Base-by-base conservation (phyloP, 2,329 filamentous ascomycete species). In the Colletotrichum eleusines region DNA sequence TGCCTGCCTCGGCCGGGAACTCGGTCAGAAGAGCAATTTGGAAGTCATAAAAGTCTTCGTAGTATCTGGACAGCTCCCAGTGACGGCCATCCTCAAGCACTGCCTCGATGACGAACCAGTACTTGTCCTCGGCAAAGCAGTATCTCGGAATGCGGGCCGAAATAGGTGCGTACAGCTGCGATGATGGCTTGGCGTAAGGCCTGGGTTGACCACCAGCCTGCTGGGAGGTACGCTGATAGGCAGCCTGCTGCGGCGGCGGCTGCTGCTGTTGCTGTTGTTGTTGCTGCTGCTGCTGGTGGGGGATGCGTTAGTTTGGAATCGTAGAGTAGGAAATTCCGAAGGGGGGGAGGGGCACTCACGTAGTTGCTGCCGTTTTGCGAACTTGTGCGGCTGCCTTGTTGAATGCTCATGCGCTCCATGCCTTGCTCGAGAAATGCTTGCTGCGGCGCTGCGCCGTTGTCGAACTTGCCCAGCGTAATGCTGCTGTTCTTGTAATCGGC, bases 401-500 rank as follows among this genome's bases (percentile, higher is more conserved):
- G 88, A 70, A 97, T 79, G 76, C 93, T 97, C 92, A 97, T 89
- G 55, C 93, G 88, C 76, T 94, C 90, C 88, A 94, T 91, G 63
- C 88, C 87, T 74, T 91, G 88, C 69, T 92, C 91, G 76, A 95
- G 84, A n/a, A 64, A 69, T 16, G 86, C 84, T 70, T 82, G 81
- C 26, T 75, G 76, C 9, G 78, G 80, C 16, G 76, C 74, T 26
- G 78, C 79, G 66, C 88, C 85, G 69, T 83, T 85, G 76, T 95
- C 94, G 75, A 97, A 95, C 81, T 95, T 97, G 75, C 96, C 96
- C 51, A 99, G 85, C 0, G 95, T 95, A 78, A 99, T 98, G 82
- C 96, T 98, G 80, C 95, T 97, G 80, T 98, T 98, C 85, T 99
- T 99, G 83, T 99, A 99, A 74, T 98, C 95, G 66, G 95, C 95